phyloP scores from a whole-genome alignment of 1,284 basidiomycete genomes.

The Puccinia horiana region DNA sequence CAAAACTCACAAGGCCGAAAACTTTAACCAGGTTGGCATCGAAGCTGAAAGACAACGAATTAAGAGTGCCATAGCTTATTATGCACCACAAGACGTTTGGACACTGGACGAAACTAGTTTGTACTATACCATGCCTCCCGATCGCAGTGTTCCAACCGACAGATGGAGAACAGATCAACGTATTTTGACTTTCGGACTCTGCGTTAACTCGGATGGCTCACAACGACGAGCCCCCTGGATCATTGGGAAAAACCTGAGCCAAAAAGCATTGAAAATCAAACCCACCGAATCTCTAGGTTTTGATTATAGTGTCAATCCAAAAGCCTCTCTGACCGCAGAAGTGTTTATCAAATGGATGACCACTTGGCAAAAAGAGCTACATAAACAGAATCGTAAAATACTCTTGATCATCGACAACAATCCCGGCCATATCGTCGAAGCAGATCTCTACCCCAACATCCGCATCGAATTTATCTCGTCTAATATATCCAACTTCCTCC shows the following conservation, averaged over 20 bases:
- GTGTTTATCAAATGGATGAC: conserved; percentile 40
- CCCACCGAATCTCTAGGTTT: conserved; percentile 18
- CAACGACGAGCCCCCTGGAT: conserved; percentile 15
- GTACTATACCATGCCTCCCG: conserved; percentile 40
- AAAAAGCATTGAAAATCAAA: conserved; percentile 18
- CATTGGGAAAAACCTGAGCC: conserved; percentile 20
- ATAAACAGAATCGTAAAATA: conserved; percentile 22
- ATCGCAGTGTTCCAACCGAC: conserved; percentile 4
- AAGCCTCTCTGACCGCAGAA: conserved; percentile 27
- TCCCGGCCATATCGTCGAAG: conserved; percentile 28
- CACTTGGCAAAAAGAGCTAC: conserved; percentile 19
- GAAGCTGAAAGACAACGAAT: conserved; percentile 13
- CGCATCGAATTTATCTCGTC: conserved; percentile 35
- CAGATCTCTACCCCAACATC: conserved; percentile 34
- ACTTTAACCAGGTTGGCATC: neutral
- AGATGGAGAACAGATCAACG: conserved; percentile 28
- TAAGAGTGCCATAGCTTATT: conserved; percentile 4
- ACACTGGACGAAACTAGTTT: conserved; percentile 29
- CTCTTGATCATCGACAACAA: conserved; percentile 37
- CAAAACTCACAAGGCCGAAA: conserved; percentile 20
- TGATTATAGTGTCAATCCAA: conserved; percentile 24
- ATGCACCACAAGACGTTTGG: conserved; percentile 34
- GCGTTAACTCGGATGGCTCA: conserved; percentile 26
- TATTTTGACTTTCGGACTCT: conserved; percentile 23
- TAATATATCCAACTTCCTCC: neutral